These are phyloP conservation scores for Astrephomene gubernaculifera DNA, from an alignment of 139 green algal species.

Conservation along the genomic window DNA sequence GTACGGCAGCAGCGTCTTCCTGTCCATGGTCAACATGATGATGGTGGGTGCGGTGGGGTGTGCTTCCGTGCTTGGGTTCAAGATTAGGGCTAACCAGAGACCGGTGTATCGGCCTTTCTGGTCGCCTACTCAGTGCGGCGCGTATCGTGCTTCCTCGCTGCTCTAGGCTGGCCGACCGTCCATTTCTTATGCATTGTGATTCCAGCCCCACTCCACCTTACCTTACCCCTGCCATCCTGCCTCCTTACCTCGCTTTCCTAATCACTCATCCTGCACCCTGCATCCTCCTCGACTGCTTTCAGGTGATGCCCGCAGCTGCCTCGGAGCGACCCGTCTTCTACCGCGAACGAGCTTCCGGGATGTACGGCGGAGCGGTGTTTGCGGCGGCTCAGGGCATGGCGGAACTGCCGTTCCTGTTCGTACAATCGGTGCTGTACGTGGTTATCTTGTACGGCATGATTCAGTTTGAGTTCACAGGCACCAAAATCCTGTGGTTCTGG, in stretches of 20 bases:
- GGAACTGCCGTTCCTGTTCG: constrained; percentile 62
- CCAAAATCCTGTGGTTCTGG: constrained; percentile 31
- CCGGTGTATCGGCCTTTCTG: too few species aligned
- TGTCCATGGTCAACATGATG: constrained; percentile 29
- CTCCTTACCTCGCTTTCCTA: too few species aligned
- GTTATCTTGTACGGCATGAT: constrained; percentile 61
- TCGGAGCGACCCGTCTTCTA: constrained; percentile 74
- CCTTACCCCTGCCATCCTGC: background rate
- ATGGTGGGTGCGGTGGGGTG: background rate
- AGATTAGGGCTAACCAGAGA: too few species aligned
- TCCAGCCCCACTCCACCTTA: background rate
- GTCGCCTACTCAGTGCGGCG: too few species aligned
- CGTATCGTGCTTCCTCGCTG: too few species aligned
- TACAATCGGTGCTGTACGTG: constrained; percentile 60
- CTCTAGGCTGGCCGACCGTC: too few species aligned
- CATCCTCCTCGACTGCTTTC: too few species aligned
- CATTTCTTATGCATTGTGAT: too few species aligned
- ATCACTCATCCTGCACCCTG: too few species aligned
- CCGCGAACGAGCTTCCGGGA: constrained; percentile 54
- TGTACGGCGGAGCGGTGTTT: constrained; percentile 45
- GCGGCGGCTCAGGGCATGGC: constrained; percentile 44
- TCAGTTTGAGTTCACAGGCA: constrained; percentile 41
- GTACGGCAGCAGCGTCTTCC: constrained; percentile 60
- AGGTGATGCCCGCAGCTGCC: constrained; percentile 54
- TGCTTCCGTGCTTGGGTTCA: too few species aligned